These are phyloP conservation scores for Passiflora organensis DNA, from an alignment of 345 rosid genomes.

Conservation along the genomic window DNA sequence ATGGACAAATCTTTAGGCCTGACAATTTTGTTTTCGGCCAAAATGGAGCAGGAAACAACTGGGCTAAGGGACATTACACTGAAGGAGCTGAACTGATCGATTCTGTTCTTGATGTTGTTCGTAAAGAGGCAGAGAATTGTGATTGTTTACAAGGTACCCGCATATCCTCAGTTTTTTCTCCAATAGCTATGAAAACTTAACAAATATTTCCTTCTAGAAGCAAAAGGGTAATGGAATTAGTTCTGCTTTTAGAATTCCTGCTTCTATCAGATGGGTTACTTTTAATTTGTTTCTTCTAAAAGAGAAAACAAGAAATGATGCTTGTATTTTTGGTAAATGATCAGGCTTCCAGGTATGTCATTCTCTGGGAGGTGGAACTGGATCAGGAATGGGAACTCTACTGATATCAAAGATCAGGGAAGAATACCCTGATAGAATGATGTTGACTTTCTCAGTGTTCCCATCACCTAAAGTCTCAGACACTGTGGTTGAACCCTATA, in stretches of 20 bases:
- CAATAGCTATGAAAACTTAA: not conserved
- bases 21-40: slow-evolving; percentile 62
- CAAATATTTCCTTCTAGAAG: not conserved
- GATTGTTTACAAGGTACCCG: slow-evolving; percentile 54
- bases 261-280: no score
- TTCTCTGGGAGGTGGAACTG: slow-evolving; percentile 60
- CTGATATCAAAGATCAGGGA: slow-evolving; percentile 58
- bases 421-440: slow-evolving; percentile 58
- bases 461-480: slow-evolving; percentile 63
- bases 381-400: slow-evolving; percentile 60
- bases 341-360: slow-evolving; percentile 57
- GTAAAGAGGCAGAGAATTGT: slow-evolving; percentile 60
- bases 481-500: slow-evolving; percentile 60
- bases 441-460: slow-evolving; percentile 56
- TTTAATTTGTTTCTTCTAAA: no score
- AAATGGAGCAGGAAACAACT: slow-evolving; percentile 60
- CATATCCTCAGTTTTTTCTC: not conserved
- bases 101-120: slow-evolving; percentile 51
- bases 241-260: no score
- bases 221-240: no score
- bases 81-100: slow-evolving; percentile 62
- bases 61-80: slow-evolving; percentile 65
- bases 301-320: not conserved
- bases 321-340: not conserved
- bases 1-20: slow-evolving; percentile 55